Evolutionary conservation across 2,329 filamentous ascomycete species (phyloP).

Genomic region (Fusarium hostae): DNA sequence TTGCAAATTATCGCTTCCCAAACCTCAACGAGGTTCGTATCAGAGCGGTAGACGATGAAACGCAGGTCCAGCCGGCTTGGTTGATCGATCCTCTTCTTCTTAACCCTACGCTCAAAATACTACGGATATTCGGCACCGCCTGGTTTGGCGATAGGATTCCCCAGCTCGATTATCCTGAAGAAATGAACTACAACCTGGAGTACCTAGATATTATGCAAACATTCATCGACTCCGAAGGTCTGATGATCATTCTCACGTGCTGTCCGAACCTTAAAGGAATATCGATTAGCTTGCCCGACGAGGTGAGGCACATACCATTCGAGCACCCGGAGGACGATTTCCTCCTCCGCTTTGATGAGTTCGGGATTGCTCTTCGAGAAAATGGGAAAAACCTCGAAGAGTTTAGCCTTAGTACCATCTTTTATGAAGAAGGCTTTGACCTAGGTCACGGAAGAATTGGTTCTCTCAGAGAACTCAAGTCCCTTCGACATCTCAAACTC

Average conservation of each 20-base stretch:
- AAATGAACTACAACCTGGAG: not conserved
- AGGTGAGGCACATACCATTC: not conserved
- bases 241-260: not conserved
- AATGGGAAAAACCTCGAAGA: not conserved
- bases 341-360: not conserved
- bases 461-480: slow-evolving; percentile 2
- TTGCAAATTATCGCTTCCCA: not conserved
- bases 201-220: not conserved
- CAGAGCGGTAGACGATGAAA: accelerated
- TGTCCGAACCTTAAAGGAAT: not conserved
- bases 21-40: slow-evolving; percentile 11
- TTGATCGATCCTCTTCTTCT: not conserved
- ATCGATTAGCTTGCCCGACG: not conserved
- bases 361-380: not conserved
- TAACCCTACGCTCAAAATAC: not conserved
- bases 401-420: not conserved
- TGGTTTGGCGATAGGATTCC: not conserved
- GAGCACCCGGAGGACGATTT: not conserved
- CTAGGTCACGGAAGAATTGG: not conserved
- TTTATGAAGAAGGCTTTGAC: not conserved
- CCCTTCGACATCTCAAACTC: not conserved
- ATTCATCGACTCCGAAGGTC: not conserved
- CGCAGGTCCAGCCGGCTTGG: accelerated
- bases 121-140: not conserved
- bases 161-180: not conserved